Evolutionary conservation across 805 yeast species (phyloP), one percentile per base, ranked within the genome.

Genomic region (Cyberlindnera japonica): DNA sequence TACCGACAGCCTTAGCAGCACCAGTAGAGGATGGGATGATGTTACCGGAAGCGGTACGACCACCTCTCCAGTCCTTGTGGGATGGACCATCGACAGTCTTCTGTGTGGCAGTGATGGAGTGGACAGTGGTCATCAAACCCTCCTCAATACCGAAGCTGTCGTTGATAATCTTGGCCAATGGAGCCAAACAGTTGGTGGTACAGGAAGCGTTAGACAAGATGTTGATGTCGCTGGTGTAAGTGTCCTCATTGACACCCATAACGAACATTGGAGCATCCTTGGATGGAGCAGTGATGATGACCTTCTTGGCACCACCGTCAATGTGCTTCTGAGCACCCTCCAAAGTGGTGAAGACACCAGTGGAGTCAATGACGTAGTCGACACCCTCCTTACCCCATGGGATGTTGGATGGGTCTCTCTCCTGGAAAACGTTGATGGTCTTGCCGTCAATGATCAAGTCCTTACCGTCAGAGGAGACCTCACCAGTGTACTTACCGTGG

Each of bases 51-150:
- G 95, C 95, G 58, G 95, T 83, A 76, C 96, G 84, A 69, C 96
- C 96, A 68, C 96, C 95, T 81, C 96, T 83, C 96, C 96, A 88
- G 78, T 88, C 96, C 79, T 88, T 88, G 79, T 82, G 88, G 67
- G 95, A 86, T 60, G 96, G 95, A 72, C 96, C 96, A 68, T 88
- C 96, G 53, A 88, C 96, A 49, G 95, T 83, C 82, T 88, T 88
- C 73, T 88, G 96, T 61, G 96, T 84, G 58, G 96, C 96, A 55
- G 96, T 88, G 72, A 86, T 83, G 64, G 96, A 85, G 80, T 88
- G 96, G 54, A 88, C 90, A 50, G 96, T 88, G 71, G 96, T 88
- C 96, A 88, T 88, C 64, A 88, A 77, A 71, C 95, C 96, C 69
- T 86, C 88, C 63, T 82, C 85, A 59, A 88, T 81, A 50, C 95